These are phyloP conservation scores for Rutstroemia sp. DNA, from an alignment of 2,329 filamentous ascomycete species.

Conservation along the genomic window DNA sequence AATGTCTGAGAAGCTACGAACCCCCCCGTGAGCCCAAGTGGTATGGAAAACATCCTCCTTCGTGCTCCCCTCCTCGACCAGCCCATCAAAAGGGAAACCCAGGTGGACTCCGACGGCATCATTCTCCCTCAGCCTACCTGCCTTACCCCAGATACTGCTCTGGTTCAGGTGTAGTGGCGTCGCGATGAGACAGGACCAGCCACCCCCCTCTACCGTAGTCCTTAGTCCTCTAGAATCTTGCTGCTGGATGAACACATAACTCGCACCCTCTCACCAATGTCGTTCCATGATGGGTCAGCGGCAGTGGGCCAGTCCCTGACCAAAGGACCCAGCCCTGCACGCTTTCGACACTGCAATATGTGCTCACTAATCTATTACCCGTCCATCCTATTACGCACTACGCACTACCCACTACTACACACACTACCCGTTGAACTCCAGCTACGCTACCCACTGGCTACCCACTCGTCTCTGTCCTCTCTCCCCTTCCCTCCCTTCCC, in stretches of 20 bases:
- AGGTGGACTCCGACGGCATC: slow-evolving; percentile 14
- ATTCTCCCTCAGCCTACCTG: slow-evolving; percentile 19
- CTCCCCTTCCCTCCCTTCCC: background rate
- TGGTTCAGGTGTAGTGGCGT: slow-evolving; percentile 21
- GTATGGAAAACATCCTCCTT: slow-evolving; percentile 3
- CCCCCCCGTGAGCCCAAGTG: slow-evolving; percentile 10
- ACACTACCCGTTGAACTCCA: slow-evolving; percentile 3
- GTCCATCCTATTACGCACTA: background rate
- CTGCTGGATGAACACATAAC: slow-evolving; percentile 24
- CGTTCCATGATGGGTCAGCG: slow-evolving; percentile 15
- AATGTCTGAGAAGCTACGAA: slow-evolving; percentile 9
- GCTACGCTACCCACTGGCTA: background rate
- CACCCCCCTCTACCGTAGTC: slow-evolving; percentile 23
- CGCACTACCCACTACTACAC: background rate
- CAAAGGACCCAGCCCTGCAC: slow-evolving; percentile 5
- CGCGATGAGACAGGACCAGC: slow-evolving; percentile 27
- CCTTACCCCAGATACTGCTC: slow-evolving; percentile 26
- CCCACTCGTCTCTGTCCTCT: slow-evolving; percentile 1
- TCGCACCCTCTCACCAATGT: background rate
- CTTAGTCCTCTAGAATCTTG: background rate
- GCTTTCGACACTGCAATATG: slow-evolving; percentile 14
- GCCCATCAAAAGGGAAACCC: background rate
- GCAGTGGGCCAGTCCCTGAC: slow-evolving; percentile 5
- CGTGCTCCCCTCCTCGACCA: background rate
- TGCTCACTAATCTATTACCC: slow-evolving; percentile 7